Conservation (phyloP, 1,139 yeast genomes). For the Suhomyces coccinellae region DNA sequence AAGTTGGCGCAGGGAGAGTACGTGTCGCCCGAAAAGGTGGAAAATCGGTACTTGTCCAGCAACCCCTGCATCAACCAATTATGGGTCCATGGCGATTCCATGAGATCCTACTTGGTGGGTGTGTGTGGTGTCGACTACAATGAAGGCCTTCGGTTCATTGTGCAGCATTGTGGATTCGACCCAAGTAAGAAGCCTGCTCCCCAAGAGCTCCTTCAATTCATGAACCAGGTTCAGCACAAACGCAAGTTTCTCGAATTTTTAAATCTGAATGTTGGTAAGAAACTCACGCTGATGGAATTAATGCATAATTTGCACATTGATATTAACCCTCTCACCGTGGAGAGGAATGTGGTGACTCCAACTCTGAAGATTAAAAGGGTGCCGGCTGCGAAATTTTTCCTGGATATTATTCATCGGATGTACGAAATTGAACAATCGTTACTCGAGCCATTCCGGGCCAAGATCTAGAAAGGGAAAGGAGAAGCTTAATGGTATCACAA, state of each 20-base stretch:
- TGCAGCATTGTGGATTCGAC: constrained; percentile 19
- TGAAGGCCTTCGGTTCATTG: constrained; percentile 23
- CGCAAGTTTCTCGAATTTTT: constrained; percentile 26
- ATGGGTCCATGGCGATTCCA: constrained; percentile 61
- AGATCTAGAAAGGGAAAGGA: background rate
- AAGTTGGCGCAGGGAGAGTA: constrained; percentile 49
- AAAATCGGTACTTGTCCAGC: constrained; percentile 36
- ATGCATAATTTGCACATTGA: constrained; percentile 37
- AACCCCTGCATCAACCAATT: constrained; percentile 37
- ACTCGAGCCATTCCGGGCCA: constrained; percentile 2
- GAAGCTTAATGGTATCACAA: too few species aligned
- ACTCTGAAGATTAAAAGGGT: constrained; percentile 44
- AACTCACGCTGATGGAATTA: constrained; percentile 38
- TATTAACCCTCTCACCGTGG: constrained; percentile 42
- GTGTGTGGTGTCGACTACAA: constrained; percentile 45
- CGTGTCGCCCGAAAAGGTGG: constrained; percentile 45
- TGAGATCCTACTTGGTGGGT: constrained; percentile 60
- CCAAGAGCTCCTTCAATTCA: constrained; percentile 24
- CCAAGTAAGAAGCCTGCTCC: constrained; percentile 9
- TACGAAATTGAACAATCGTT: constrained; percentile 20
- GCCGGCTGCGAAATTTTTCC: constrained; percentile 35
- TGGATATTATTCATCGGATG: constrained; percentile 14
- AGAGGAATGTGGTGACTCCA: constrained; percentile 42
- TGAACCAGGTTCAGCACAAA: constrained; percentile 31
- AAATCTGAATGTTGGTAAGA: constrained; percentile 27